phyloP scores from a whole-genome alignment of 352 stramenopile genomes.

The Pythium apleroticum region DNA sequence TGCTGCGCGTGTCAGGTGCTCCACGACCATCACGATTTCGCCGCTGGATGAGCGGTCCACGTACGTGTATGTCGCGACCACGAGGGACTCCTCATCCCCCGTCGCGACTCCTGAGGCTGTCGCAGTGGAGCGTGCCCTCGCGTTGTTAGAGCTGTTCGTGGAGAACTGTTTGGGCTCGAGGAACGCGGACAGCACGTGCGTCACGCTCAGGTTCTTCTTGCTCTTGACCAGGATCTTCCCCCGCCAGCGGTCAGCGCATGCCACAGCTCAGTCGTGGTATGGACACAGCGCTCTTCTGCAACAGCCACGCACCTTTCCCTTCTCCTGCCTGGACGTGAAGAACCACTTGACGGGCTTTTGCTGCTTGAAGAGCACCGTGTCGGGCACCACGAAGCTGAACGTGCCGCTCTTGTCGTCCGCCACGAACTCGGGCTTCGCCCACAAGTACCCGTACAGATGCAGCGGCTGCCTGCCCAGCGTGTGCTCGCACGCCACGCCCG shows the following conservation, averaged over 20 bases:
- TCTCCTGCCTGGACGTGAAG: conserved; percentile 74
- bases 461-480: conserved; percentile 58
- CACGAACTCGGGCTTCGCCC: conserved; percentile 40
- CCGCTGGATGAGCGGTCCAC: conserved; percentile 42
- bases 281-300: not conserved
- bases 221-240: conserved; percentile 60
- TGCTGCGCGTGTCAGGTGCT: conserved; percentile 47
- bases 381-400: conserved; percentile 55
- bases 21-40: conserved; percentile 50
- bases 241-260: not conserved
- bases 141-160: not conserved
- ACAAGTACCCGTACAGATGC: conserved; percentile 62
- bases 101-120: not conserved
- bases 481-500: conserved; percentile 66
- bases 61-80: conserved; percentile 60
- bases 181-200: conserved; percentile 55
- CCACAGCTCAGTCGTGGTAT: not conserved
- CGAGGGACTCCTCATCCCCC: conserved; percentile 30
- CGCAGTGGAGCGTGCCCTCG: not conserved
- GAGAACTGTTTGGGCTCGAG: conserved; percentile 28
- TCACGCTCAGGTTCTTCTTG: conserved; percentile 52
- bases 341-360: conserved; percentile 70
- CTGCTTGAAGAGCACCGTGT: conserved; percentile 75
- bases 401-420: conserved; percentile 17
- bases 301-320: conserved; percentile 41